Evolutionary conservation across 192 early-diverging fungal species (phyloP).

Genomic region (Ambispora gerdemannii): DNA sequence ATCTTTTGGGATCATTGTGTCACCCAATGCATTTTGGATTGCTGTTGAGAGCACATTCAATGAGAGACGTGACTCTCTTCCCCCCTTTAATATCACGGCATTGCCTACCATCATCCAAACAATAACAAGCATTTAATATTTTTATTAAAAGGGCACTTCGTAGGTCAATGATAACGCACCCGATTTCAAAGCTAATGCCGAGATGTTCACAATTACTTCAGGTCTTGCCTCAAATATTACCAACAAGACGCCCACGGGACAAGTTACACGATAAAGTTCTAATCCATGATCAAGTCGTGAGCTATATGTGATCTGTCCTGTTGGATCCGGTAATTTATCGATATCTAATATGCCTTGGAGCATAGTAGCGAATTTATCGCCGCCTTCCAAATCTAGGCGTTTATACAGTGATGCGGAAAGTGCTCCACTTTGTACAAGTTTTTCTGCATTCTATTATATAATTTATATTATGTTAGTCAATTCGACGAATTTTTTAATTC

Average conservation of each 20-base stretch:
- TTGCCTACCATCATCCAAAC: constrained; percentile 49
- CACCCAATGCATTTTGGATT: constrained; percentile 75
- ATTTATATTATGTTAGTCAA: too few relatives aligned
- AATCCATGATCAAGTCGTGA: constrained; percentile 77
- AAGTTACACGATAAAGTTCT: constrained; percentile 85
- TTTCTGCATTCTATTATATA: constrained; percentile 63
- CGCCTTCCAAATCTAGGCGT: constrained; percentile 80
- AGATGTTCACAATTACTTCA: constrained; percentile 98
- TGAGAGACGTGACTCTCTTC: constrained; percentile 83
- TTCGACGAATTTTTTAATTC: too few relatives aligned
- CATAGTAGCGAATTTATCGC: constrained; percentile 83
- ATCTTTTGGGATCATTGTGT: constrained; percentile 57
- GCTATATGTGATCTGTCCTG: constrained; percentile 74
- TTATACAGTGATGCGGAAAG: constrained; percentile 78
- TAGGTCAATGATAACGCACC: constrained; percentile 37
- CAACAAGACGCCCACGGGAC: constrained; percentile 92
- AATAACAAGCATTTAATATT: not conserved
- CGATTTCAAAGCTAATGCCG: constrained; percentile 91
- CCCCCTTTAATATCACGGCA: constrained; percentile 97
- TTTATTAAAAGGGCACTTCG: not conserved
- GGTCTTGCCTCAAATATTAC: constrained; percentile 99
- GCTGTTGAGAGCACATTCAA: constrained; percentile 72
- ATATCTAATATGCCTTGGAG: constrained; percentile 90
- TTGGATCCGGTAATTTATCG: constrained; percentile 78
- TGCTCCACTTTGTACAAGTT: constrained; percentile 67